phyloP scores from a whole-genome alignment of 2,329 filamentous ascomycete species.

The Rachicladosporium sp. region DNA sequence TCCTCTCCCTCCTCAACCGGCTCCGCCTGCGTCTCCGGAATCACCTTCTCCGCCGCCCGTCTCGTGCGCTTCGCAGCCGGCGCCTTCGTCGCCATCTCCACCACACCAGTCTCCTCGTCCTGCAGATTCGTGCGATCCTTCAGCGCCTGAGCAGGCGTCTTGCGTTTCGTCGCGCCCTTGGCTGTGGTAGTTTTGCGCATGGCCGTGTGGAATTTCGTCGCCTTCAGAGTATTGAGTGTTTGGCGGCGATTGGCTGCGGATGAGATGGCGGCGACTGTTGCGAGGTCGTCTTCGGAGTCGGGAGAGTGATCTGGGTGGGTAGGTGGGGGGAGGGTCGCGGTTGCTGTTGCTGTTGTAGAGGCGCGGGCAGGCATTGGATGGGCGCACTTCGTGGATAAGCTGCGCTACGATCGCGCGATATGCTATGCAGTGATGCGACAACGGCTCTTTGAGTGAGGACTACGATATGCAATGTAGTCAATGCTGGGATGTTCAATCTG shows the following conservation, averaged over 20 bases:
- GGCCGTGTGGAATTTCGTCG: conserved; percentile 24
- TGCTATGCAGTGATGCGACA: too few relatives aligned
- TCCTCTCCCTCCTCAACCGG: conserved; percentile 23
- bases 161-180: conserved; percentile 27
- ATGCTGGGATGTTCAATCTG: too few relatives aligned
- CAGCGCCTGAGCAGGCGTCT: conserved; percentile 25
- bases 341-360: too few relatives aligned
- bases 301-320: background rate
- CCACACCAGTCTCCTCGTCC: too few relatives aligned
- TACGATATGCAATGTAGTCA: too few relatives aligned
- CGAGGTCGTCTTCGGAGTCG: conserved; percentile 14
- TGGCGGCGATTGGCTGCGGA: conserved; percentile 11
- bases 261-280: conserved; percentile 9
- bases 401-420: too few relatives aligned
- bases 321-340: too few relatives aligned
- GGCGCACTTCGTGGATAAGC: too few relatives aligned
- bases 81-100: too few relatives aligned
- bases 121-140: conserved; percentile 26
- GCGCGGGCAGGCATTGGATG: too few relatives aligned
- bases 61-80: background rate
- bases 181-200: conserved; percentile 26
- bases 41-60: conserved; percentile 17
- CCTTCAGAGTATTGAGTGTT: conserved; percentile 15
- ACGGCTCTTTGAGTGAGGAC: too few relatives aligned
- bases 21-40: conserved; percentile 36